phyloP scores from a whole-genome alignment of 176 grass and related monocot species.

The Avena insularis region DNA sequence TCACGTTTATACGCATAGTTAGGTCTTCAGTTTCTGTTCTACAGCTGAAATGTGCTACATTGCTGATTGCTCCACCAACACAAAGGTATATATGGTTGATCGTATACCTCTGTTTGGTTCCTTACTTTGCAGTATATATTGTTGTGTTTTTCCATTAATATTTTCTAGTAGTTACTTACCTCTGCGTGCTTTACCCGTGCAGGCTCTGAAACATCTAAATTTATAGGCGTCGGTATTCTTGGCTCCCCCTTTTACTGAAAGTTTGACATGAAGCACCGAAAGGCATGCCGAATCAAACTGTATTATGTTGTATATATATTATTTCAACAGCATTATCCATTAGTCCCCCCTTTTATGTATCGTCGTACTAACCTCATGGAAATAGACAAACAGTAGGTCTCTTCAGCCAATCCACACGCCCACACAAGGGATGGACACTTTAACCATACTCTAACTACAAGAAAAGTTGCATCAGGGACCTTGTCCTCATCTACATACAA shows the following conservation, averaged over 20 bases:
- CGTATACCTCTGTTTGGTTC: neutral
- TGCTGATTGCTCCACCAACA: neutral
- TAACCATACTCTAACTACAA: neutral
- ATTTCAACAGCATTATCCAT: neutral
- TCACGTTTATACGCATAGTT: neutral
- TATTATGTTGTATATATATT: neutral
- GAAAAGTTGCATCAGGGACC: too few species aligned
- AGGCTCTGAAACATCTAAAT: slow-evolving; percentile 29
- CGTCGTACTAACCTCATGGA: neutral
- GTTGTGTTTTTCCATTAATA: neutral
- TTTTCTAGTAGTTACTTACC: neutral
- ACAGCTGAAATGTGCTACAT: neutral
- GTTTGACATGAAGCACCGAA: neutral
- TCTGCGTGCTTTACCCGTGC: slow-evolving; percentile 1
- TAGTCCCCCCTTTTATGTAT: neutral
- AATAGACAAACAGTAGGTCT: neutral
- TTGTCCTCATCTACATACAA: too few species aligned
- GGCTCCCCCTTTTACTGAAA: neutral
- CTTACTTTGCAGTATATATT: neutral
- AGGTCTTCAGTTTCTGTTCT: neutral
- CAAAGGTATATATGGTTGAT: slow-evolving; percentile 31
- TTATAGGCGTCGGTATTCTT: neutral
- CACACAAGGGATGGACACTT: neutral
- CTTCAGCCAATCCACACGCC: neutral
- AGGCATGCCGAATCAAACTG: slow-evolving; percentile 1